These are phyloP conservation scores for Trifolium dubium DNA, from an alignment of 306 rosid species.

Conservation along the genomic window DNA sequence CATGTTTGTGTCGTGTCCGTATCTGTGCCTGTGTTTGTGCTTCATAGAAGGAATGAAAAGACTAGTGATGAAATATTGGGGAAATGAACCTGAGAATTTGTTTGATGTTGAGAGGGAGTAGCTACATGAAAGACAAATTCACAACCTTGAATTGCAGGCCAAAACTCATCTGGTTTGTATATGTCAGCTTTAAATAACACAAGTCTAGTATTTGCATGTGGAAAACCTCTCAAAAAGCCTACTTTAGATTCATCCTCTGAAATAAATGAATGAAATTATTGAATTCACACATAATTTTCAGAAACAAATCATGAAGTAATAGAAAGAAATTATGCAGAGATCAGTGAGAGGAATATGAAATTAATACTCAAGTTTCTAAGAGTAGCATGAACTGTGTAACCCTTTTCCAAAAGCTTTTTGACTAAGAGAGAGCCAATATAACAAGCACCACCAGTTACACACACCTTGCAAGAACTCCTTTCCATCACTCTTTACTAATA, in stretches of 20 bases:
- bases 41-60: no score
- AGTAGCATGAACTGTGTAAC: conserved; percentile 59
- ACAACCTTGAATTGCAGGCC: conserved; percentile 49
- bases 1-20: no score
- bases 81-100: conserved; percentile 18
- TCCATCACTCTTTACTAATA: neutral
- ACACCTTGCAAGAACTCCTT: conserved; percentile 30
- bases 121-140: conserved; percentile 62
- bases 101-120: conserved; percentile 42
- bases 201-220: conserved; percentile 48
- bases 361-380: conserved; percentile 54
- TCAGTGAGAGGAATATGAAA: no score
- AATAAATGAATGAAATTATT: neutral
- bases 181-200: conserved; percentile 57
- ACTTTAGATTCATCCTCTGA: conserved; percentile 57
- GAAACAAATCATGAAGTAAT: no score
- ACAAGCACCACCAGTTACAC: conserved; percentile 62
- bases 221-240: conserved; percentile 47
- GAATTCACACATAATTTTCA: neutral
- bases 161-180: conserved; percentile 43
- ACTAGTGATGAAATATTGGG: no score
- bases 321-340: neutral
- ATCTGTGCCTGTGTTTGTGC: no score
- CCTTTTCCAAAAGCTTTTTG: conserved; percentile 50
- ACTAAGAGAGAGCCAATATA: conserved; percentile 51